phyloP scores from a whole-genome alignment of 129 eudicot species.

The Glebionis coronaria region DNA sequence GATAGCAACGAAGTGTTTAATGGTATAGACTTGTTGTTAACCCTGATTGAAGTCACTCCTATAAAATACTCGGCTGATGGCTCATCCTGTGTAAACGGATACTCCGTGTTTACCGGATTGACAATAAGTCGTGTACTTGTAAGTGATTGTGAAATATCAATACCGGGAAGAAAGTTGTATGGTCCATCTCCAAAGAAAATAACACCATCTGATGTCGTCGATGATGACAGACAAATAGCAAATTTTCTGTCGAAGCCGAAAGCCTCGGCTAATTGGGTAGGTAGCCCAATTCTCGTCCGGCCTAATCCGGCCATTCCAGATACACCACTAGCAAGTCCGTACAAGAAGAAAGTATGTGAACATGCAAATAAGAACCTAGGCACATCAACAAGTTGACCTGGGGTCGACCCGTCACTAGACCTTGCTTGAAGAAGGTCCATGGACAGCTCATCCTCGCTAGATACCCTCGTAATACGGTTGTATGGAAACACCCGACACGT shows the following conservation, averaged over 20 bases:
- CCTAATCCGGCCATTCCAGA: no score
- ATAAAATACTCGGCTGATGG: no score
- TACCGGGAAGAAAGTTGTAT: no score
- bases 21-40: no score
- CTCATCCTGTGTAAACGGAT: constrained; percentile 23
- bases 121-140: constrained; percentile 34
- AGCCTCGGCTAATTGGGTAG: constrained; percentile 42
- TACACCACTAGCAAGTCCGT: constrained; percentile 42
- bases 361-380: constrained; percentile 43
- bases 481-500: constrained; percentile 40
- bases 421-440: constrained; percentile 38
- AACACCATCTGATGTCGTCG: no score
- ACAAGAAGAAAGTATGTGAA: constrained; percentile 31
- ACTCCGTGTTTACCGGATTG: constrained; percentile 48
- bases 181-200: no score
- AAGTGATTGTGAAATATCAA: no score
- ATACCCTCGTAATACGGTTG: constrained; percentile 35
- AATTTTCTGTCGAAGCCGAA: no score
- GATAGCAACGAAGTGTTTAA: constrained; percentile 39
- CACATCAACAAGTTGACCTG: no score
- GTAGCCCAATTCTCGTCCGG: constrained; percentile 40
- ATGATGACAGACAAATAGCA: no score
- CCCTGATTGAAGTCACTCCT: no score
- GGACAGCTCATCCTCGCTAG: constrained; percentile 43
- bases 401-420: constrained; percentile 47